phyloP scores from a whole-genome alignment of 441 rosid genomes.

The Corymbia calophylla region DNA sequence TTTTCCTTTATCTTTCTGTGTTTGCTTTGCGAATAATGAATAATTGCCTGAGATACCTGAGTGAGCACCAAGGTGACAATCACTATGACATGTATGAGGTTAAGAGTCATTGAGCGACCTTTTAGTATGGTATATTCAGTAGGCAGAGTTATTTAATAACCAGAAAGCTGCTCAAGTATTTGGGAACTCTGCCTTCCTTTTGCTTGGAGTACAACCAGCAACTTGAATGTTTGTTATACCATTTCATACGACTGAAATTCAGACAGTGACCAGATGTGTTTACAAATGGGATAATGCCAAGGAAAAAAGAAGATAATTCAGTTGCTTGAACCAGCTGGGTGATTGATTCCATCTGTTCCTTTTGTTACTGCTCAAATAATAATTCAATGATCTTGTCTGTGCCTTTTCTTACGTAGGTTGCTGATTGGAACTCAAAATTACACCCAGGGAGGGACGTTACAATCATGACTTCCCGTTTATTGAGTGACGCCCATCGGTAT shows the following conservation, averaged over 20 bases:
- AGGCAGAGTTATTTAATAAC: not conserved
- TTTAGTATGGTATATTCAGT: not conserved
- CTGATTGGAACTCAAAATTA: conserved; percentile 57
- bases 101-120: not conserved
- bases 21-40: not conserved
- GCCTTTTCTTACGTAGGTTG: conserved; percentile 36
- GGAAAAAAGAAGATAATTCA: not conserved
- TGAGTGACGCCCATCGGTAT: conserved; percentile 91
- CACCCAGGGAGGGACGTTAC: conserved; percentile 42
- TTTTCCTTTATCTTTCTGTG: not conserved
- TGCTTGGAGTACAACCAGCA: not conserved
- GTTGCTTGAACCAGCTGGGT: not conserved
- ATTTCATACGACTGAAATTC: not conserved
- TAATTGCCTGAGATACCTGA: not conserved
- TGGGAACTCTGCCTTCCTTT: not conserved
- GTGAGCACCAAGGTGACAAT: not conserved
- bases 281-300: not conserved
- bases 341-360: not conserved
- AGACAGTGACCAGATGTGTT: not conserved
- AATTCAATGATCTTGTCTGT: not conserved
- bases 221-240: not conserved
- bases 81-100: not conserved
- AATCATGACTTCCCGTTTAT: conserved; percentile 71
- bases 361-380: not conserved
- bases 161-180: not conserved